A percentile compares a stretch with the other conserved stretches of the same genome.
Evolutionary conservation across 495 filamentous ascomycete genomes (phyloP).

Genomic region (Hypoxylon lienhwacheense): DNA sequence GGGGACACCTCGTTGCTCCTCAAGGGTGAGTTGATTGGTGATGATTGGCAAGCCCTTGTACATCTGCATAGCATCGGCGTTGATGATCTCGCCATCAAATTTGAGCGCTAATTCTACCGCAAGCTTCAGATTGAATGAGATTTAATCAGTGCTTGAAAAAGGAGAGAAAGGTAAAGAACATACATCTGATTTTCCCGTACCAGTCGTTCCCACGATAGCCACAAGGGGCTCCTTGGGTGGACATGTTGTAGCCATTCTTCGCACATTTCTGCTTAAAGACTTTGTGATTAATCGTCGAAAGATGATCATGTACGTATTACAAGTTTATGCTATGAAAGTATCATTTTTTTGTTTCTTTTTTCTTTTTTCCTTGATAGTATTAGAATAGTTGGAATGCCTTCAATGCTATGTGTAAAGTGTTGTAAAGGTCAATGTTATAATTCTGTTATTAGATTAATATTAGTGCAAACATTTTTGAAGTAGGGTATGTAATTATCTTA

Average conservation of each 20-base stretch:
- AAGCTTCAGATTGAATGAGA: constrained; percentile 58
- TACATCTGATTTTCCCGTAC: constrained; percentile 98
- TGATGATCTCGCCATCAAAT: constrained; percentile 95
- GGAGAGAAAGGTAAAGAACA: constrained; percentile 12
- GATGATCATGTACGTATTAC: constrained; percentile 10
- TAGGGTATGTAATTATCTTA: too few relatives aligned
- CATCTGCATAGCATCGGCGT: constrained; percentile 99
- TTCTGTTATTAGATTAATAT: too few relatives aligned
- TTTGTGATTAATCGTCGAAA: background rate
- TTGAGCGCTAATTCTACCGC: constrained; percentile 82
- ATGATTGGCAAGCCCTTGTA: constrained; percentile 91
- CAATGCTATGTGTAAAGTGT: too few relatives aligned
- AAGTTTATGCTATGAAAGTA: background rate
- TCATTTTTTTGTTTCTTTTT: too few relatives aligned
- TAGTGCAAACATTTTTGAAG: too few relatives aligned
- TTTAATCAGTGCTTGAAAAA: background rate
- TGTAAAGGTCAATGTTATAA: too few relatives aligned
- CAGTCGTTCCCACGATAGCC: constrained; percentile 86
- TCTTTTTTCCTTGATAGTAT: background rate
- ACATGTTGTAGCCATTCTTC: constrained; percentile 27
- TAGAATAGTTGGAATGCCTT: background rate
- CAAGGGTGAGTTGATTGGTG: constrained; percentile 82
- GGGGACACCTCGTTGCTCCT: constrained; percentile 77
- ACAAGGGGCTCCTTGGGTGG: constrained; percentile 63
- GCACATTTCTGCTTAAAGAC: constrained; percentile 15